Base-by-base conservation (phyloP, 306 rosid species). In the Calophaca sinica region DNA sequence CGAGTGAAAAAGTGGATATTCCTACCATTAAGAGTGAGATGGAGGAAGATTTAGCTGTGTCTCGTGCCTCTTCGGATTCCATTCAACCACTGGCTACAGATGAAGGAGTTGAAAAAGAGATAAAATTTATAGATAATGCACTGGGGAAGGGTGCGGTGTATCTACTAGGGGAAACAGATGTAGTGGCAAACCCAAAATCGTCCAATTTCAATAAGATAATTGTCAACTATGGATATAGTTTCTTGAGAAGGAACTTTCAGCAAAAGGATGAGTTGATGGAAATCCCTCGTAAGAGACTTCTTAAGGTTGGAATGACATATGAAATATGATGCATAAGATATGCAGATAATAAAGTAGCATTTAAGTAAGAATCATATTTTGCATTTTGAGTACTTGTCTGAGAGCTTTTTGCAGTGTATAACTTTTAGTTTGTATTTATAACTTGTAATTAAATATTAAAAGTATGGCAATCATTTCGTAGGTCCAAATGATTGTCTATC, bases 241-340 rank as follows among this genome's bases (percentile, higher is more conserved):
- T 86, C 83, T 28, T 90, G 74, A 83, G 90, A 74, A 83, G 79
- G 46, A 90, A 90, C 65, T 84, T 83, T 13, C 69, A 89, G 52
- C 88, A 82, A 62, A 85, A 79, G 29, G 86, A 79, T 80, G 68
- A 54, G 10, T 39, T 75, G 4, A 50, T 88, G 77, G 75, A 75
- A 3, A 70, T 90, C 63, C 89, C 91, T 2, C 76, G 54, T 3
- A 11, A 49, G 0, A 80, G 88, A 80, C 89, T 90, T 83, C 73
- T 88, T 13, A 84, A 80, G 79, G 89, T 88, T 5, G 83, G 83
- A 35, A 79, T 79, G 68, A 79, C 69, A 11, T 79, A 63, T 35
- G 79, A 79, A 53, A 79, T 79, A 44, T 79, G 72, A 63, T n/a
- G 35, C 50, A 20, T 20, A 20, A 20, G 33, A 39, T 9, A 15